These are phyloP conservation scores for Kwoniella sp. DNA, from an alignment of 768 basidiomycete genomes.

Conservation along the genomic window DNA sequence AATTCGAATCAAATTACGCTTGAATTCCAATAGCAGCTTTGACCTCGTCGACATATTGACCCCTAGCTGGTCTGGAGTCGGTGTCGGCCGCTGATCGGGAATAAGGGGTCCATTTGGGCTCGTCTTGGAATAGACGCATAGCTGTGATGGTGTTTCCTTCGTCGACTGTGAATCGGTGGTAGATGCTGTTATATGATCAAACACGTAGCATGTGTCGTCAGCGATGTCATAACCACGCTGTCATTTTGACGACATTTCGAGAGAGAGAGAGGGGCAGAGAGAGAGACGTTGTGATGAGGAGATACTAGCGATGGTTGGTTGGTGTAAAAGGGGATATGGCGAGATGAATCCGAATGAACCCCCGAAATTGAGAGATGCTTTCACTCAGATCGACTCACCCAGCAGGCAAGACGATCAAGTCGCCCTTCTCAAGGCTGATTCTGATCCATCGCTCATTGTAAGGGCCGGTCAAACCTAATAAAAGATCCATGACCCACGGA, in stretches of 20 bases:
- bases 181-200: conserved; percentile 60
- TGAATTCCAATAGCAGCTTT: conserved; percentile 4
- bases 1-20: neutral
- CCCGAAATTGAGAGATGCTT: no score
- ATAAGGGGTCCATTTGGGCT: conserved; percentile 85
- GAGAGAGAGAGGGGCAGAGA: no score
- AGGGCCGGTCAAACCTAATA: conserved; percentile 19
- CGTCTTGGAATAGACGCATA: conserved; percentile 85
- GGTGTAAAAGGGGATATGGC: no score
- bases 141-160: conserved; percentile 71
- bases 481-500: no score
- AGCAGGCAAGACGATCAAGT: conserved; percentile 81
- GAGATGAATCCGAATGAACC: no score
- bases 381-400: no score
- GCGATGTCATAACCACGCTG: no score
- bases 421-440: conserved; percentile 71
- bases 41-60: conserved; percentile 37
- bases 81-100: conserved; percentile 63
- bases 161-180: conserved; percentile 92
- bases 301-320: no score
- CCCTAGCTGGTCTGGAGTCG: conserved; percentile 38
- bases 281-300: no score
- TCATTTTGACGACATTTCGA: no score
- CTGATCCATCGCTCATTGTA: conserved; percentile 70
- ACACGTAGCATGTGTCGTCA: no score